A percentile compares a stretch with the other conserved stretches of the same genome.
These are phyloP conservation scores for Lyophyllum atratum DNA, from an alignment of 768 basidiomycete genomes.

Conservation along the genomic window DNA sequence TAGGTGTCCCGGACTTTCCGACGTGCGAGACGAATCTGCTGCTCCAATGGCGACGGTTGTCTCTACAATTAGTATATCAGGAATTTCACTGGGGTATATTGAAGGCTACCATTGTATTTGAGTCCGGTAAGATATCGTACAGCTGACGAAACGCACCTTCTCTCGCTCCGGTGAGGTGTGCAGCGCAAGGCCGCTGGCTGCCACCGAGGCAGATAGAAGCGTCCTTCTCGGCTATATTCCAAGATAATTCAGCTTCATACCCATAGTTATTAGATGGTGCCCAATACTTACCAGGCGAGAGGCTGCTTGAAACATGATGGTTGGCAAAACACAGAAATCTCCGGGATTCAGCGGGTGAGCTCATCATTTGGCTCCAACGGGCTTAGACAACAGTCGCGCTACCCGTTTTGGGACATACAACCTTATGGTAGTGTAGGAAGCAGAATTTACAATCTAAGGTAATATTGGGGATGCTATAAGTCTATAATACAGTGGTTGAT, in stretches of 20 bases:
- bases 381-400: not conserved
- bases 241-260: not conserved
- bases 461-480: not conserved
- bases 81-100: conserved; percentile 71
- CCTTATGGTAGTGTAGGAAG: too few relatives aligned
- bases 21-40: conserved; percentile 72
- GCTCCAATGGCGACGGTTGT: conserved; percentile 76
- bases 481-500: too few relatives aligned
- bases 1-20: conserved; percentile 58
- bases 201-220: conserved; percentile 33
- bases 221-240: conserved; percentile 33
- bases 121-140: not conserved
- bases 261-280: not conserved
- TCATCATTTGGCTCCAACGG: conserved; percentile 1
- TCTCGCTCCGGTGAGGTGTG: conserved; percentile 28
- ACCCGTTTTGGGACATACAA: not conserved
- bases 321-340: not conserved
- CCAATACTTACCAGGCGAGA: conserved; percentile 17
- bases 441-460: too few relatives aligned
- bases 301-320: conserved; percentile 18
- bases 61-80: conserved; percentile 72
- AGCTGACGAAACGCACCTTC: conserved; percentile 27
- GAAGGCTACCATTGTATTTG: conserved; percentile 59
- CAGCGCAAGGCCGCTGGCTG: conserved; percentile 31
- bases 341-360: conserved; percentile 9